Evolutionary conservation across 2,329 filamentous ascomycete species (phyloP).

Genomic region (Gliomastix tumulicola): DNA sequence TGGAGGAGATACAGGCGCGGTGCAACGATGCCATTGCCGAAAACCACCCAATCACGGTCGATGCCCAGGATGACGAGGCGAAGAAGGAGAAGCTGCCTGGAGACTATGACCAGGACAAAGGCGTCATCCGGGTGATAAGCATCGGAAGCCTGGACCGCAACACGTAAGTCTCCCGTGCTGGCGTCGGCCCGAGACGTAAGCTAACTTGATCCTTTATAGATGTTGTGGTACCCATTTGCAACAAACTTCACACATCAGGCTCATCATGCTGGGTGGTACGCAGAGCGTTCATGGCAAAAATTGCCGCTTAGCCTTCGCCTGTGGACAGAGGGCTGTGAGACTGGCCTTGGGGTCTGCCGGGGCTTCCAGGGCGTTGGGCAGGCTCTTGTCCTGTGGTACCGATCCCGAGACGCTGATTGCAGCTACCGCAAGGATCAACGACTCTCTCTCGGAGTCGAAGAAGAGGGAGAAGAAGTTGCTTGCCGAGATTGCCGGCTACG

Average conservation of each 20-base stretch:
- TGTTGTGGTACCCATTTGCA: constrained; percentile 21
- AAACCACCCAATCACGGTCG: constrained; percentile 13
- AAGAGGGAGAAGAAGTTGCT: constrained; percentile 17
- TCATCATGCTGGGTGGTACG: constrained; percentile 16
- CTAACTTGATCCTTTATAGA: no score
- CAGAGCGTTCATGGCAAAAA: constrained; percentile 21
- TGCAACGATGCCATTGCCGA: constrained; percentile 17
- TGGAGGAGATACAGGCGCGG: constrained; percentile 13
- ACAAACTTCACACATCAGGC: constrained; percentile 20
- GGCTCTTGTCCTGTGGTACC: constrained; percentile 14
- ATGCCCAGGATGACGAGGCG: constrained; percentile 15
- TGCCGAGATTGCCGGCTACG: constrained; percentile 17
- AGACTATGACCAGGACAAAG: constrained; percentile 20
- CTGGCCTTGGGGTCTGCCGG: constrained; percentile 12
- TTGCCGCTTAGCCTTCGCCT: constrained; percentile 18
- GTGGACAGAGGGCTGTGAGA: constrained; percentile 16
- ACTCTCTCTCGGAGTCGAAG: constrained; percentile 10
- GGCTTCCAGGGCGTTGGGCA: constrained; percentile 14
- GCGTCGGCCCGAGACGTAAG: no score
- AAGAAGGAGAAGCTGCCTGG: constrained; percentile 13
- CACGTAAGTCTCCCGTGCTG: constrained; percentile 12
- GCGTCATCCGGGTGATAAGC: constrained; percentile 17
- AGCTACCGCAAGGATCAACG: constrained; percentile 6
- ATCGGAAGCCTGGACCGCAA: constrained; percentile 21
- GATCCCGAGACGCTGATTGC: constrained; percentile 12